phyloP scores from a whole-genome alignment of 176 grass and related monocot species.

The Avena sativa region DNA sequence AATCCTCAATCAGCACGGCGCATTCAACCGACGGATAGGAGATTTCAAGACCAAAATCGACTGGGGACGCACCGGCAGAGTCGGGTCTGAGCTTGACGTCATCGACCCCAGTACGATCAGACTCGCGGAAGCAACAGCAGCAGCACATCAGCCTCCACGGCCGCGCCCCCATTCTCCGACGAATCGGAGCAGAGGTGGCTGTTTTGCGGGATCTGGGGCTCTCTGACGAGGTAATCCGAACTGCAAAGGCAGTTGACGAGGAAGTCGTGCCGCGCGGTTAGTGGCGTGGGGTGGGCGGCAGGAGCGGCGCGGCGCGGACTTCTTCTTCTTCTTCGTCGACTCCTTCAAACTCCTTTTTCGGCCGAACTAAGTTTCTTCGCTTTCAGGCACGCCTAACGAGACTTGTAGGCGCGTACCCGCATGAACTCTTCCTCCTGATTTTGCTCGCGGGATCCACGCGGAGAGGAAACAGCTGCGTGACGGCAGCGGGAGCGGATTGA shows the following conservation, averaged over 20 bases:
- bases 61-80: neutral
- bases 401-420: neutral
- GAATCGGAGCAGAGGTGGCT: neutral
- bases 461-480: neutral
- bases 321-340: slow-evolving; percentile 2
- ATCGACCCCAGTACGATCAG: neutral
- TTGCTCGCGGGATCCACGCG: slow-evolving; percentile 16
- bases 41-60: neutral
- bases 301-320: neutral
- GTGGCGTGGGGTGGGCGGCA: neutral
- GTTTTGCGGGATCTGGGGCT: neutral
- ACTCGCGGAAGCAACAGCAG: neutral
- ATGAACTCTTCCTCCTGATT: neutral
- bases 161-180: neutral
- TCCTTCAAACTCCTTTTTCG: slow-evolving; percentile 20
- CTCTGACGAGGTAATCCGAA: neutral
- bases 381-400: slow-evolving; percentile 13
- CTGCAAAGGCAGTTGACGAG: neutral
- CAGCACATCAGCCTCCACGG: slow-evolving; percentile 33
- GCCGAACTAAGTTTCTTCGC: neutral
- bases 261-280: neutral
- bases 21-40: neutral
- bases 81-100: slow-evolving; percentile 27
- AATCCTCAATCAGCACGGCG: too few relatives aligned
- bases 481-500: too few relatives aligned